These are phyloP conservation scores for Plasmodium sp. DNA, from an alignment of 169 alveolate species.

Conservation along the genomic window DNA sequence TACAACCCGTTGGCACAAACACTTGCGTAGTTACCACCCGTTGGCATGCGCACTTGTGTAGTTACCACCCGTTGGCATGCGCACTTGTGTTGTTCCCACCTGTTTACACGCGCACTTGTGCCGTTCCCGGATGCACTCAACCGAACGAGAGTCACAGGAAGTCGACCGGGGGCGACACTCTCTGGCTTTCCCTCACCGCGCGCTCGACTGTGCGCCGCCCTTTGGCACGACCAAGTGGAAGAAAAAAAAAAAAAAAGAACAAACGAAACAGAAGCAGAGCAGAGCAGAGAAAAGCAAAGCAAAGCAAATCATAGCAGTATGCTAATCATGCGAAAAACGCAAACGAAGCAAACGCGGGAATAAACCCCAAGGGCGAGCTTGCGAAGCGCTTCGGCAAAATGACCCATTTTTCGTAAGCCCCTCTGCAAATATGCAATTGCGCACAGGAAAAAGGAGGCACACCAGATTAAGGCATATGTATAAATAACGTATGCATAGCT, in stretches of 20 bases:
- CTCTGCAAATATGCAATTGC: neutral
- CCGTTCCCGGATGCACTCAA: neutral
- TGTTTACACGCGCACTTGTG: neutral
- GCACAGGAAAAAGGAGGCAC: neutral
- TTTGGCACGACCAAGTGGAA: neutral
- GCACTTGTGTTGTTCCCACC: neutral
- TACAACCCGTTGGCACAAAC: too few species aligned
- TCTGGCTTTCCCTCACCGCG: neutral
- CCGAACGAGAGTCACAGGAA: neutral
- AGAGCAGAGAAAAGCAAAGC: too few species aligned
- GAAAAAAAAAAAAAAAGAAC: neutral
- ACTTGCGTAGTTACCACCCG: too few species aligned
- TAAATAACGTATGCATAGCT: neutral
- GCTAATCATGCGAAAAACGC: too few species aligned
- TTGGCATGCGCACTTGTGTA: neutral
- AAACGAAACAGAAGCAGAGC: too few species aligned
- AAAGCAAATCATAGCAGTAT: too few species aligned
- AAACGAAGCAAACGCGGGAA: neutral
- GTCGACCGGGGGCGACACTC: neutral
- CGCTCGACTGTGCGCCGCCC: neutral
- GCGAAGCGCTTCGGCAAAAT: neutral
- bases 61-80: neutral
- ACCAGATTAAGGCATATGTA: neutral
- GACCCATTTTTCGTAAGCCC: neutral
- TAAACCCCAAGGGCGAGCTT: neutral